Conservation (phyloP, 2,329 filamentous ascomycete species). For the Ceratocystis eucalypticola region DNA sequence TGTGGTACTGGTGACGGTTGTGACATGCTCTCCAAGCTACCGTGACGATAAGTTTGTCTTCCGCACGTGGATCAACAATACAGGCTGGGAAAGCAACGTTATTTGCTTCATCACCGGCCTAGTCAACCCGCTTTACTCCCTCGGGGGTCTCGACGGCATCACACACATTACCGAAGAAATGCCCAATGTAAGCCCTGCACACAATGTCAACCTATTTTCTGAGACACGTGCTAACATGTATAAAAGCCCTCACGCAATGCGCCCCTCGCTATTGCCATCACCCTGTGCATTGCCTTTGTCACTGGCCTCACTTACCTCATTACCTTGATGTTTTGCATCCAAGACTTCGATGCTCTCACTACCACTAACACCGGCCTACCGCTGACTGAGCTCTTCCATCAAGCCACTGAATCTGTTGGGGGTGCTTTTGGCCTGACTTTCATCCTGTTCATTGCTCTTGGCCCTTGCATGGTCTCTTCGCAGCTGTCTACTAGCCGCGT, state of each 20-base stretch:
- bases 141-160: conserved; percentile 36
- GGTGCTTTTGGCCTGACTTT: conserved; percentile 32
- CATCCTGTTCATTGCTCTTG: conserved; percentile 32
- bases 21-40: conserved; percentile 33
- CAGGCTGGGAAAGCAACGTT: conserved; percentile 37
- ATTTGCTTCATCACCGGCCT: conserved; percentile 39
- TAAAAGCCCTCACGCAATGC: conserved; percentile 28
- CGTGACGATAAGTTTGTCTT: conserved; percentile 38
- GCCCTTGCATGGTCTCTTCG: conserved; percentile 29
- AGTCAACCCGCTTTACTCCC: conserved; percentile 35
- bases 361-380: conserved; percentile 32
- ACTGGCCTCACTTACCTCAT: conserved; percentile 38
- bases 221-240: not conserved
- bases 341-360: conserved; percentile 33
- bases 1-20: conserved; percentile 35
- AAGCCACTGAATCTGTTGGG: conserved; percentile 30
- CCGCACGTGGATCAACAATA: conserved; percentile 38
- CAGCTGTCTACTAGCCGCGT: conserved; percentile 27
- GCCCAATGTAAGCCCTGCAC: conserved; percentile 28
- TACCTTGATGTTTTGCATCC: conserved; percentile 38
- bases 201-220: too few relatives aligned
- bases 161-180: conserved; percentile 40
- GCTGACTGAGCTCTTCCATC: conserved; percentile 32
- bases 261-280: conserved; percentile 30
- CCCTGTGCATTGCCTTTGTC: conserved; percentile 36